Conservation (phyloP, 352 stramenopile species). For the Pythium guiyangense region DNA sequence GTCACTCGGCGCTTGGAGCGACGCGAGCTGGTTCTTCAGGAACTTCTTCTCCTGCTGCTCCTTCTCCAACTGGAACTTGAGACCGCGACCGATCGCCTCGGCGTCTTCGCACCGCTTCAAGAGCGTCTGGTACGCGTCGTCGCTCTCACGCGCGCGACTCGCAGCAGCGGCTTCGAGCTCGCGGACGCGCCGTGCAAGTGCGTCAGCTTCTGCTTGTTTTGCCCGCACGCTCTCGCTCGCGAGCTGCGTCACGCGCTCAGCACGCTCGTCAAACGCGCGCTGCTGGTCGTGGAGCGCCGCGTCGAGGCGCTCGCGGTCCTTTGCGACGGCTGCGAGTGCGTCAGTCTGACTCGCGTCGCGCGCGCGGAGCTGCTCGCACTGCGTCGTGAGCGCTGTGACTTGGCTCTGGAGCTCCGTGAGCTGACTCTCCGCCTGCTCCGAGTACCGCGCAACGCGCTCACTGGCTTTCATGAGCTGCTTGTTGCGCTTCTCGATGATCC, state of each 20-base stretch:
- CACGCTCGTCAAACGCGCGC: constrained; percentile 22
- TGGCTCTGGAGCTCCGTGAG: constrained; percentile 37
- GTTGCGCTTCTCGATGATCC: constrained; percentile 84
- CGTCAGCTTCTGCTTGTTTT: constrained; percentile 26
- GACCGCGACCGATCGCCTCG: constrained; percentile 56
- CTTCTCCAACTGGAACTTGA: constrained; percentile 73
- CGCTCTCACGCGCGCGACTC: constrained; percentile 32
- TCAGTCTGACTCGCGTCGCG: constrained; percentile 4
- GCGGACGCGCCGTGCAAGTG: constrained; percentile 17
- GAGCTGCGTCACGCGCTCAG: constrained; percentile 18
- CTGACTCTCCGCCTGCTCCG: constrained; percentile 58
- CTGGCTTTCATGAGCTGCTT: constrained; percentile 83
- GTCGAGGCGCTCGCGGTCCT: constrained; percentile 11
- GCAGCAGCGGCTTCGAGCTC: constrained; percentile 30
- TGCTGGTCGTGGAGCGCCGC: constrained; percentile 26
- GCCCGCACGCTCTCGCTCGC: constrained; percentile 17
- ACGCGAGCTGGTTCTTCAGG: constrained; percentile 52
- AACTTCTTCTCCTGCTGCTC: constrained; percentile 77
- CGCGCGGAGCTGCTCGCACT: constrained; percentile 32
- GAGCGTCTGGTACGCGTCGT: constrained; percentile 44
- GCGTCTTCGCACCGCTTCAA: constrained; percentile 57
- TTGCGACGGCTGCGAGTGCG: constrained; percentile 19
- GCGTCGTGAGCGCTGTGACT: constrained; percentile 23
- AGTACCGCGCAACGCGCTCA: constrained; percentile 56
- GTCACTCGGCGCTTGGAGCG: constrained; percentile 17